phyloP scores from a whole-genome alignment of 2,329 filamentous ascomycete genomes.

The Penicillium sclerotiorum region DNA sequence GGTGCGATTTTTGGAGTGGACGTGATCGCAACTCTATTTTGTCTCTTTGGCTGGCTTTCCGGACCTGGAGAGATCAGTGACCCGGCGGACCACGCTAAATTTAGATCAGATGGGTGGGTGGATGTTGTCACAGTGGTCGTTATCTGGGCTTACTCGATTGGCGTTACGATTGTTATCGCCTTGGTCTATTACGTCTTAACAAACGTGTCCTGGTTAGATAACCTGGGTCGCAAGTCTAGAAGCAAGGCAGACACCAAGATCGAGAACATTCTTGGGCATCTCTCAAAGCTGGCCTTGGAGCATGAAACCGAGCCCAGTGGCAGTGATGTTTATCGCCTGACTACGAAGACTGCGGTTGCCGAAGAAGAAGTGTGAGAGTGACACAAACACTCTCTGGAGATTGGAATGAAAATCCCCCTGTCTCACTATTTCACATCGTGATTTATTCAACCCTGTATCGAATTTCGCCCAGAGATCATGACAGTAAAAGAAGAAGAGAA shows the following conservation, averaged over 20 bases:
- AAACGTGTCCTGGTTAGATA: constrained; percentile 49
- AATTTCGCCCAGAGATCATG: too few species aligned
- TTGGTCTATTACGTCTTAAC: constrained; percentile 55
- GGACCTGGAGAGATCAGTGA: constrained; percentile 27
- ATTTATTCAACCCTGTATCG: too few species aligned
- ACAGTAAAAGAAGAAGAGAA: too few species aligned
- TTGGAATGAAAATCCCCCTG: too few species aligned
- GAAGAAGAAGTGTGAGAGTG: too few species aligned
- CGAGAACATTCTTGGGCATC: constrained; percentile 56
- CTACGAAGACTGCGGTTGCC: too few species aligned
- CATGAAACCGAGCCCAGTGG: constrained; percentile 55
- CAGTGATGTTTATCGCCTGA: too few species aligned
- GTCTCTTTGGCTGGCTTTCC: constrained; percentile 69
- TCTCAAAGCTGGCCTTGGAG: constrained; percentile 56
- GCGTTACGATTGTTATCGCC: constrained; percentile 56
- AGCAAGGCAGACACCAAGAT: constrained; percentile 55
- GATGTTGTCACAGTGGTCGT: constrained; percentile 60
- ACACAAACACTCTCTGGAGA: too few species aligned
- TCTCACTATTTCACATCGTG: too few species aligned
- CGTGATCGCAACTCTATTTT: constrained; percentile 71
- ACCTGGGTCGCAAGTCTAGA: constrained; percentile 56
- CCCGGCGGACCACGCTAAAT: constrained; percentile 30
- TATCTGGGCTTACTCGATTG: constrained; percentile 57
- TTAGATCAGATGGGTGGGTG: constrained; percentile 53
- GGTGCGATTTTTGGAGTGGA: constrained; percentile 72